Percentiles rank a stretch among this genome's conserved stretches.
phyloP scores from a whole-genome alignment of 2,329 filamentous ascomycete species.

The Aspergillus ochraceus region DNA sequence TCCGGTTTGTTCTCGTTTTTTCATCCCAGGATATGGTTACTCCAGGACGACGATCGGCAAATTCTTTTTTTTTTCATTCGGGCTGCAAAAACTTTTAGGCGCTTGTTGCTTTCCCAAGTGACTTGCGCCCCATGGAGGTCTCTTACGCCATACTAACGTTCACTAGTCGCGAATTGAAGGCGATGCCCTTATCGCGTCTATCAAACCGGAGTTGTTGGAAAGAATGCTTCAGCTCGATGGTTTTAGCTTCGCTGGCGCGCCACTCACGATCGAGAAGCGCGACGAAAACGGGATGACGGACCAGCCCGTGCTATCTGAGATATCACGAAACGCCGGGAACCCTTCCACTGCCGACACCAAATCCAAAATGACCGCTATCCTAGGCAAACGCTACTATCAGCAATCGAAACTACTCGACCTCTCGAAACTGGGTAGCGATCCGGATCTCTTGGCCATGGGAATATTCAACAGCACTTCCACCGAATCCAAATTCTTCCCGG shows the following conservation, averaged over 20 bases:
- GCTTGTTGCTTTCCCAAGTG: conserved; percentile 36
- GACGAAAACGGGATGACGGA: conserved; percentile 28
- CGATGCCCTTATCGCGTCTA: conserved; percentile 67
- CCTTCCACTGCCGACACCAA: conserved; percentile 60
- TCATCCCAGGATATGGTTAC: conserved; percentile 38
- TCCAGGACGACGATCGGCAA: conserved; percentile 44
- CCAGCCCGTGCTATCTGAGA: conserved; percentile 22
- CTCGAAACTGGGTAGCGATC: conserved; percentile 72
- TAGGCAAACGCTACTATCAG: conserved; percentile 72
- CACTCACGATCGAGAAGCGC: conserved; percentile 56
- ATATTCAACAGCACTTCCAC: conserved; percentile 72
- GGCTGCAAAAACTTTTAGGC: conserved; percentile 21
- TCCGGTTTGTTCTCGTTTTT: conserved; percentile 43
- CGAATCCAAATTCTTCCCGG: conserved; percentile 85
- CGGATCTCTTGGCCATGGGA: conserved; percentile 69
- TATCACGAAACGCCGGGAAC: conserved; percentile 39
- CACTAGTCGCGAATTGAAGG: conserved; percentile 68
- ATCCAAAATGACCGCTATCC: conserved; percentile 67
- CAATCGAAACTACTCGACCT: conserved; percentile 77
- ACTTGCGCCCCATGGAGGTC: conserved; percentile 41
- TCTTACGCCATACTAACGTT: conserved; percentile 65
- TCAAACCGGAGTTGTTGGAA: conserved; percentile 63
- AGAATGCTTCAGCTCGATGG: conserved; percentile 68
- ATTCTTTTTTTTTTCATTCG: conserved; percentile 19
- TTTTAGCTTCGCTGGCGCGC: conserved; percentile 66